Conservation (phyloP, 805 yeast genomes). For the Yarrowia sp. region DNA sequence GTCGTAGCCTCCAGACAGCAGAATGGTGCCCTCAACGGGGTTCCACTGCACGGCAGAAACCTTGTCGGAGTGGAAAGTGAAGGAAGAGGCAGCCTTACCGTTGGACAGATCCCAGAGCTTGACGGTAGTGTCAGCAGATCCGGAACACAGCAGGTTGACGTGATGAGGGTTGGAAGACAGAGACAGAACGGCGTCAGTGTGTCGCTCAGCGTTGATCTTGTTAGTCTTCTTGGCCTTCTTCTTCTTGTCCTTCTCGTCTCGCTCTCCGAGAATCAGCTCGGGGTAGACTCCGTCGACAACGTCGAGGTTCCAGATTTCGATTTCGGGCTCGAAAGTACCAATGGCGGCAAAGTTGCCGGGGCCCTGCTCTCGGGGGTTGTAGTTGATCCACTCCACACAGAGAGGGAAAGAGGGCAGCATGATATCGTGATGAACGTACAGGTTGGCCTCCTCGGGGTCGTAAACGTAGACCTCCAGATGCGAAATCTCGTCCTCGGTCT, state of each 20-base stretch:
- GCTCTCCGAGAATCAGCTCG: constrained; percentile 85
- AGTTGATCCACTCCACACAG: constrained; percentile 93
- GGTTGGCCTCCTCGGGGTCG: constrained; percentile 65
- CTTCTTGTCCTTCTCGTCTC: constrained; percentile 49
- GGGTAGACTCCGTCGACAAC: constrained; percentile 92
- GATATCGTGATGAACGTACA: constrained; percentile 93
- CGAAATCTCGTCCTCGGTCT: constrained; percentile 95
- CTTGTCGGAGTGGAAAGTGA: constrained; percentile 73
- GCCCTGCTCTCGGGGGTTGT: constrained; percentile 47
- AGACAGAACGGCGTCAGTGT: constrained; percentile 90
- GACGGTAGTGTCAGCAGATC: constrained; percentile 92
- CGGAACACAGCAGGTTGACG: constrained; percentile 83
- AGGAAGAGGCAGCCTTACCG: constrained; percentile 74
- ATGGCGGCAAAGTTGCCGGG: constrained; percentile 91
- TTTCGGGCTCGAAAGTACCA: constrained; percentile 96
- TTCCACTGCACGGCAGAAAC: constrained; percentile 92
- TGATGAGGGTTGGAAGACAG: constrained; percentile 77
- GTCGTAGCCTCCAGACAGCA: constrained; percentile 93
- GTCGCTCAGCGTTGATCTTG: constrained; percentile 64
- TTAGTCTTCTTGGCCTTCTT: constrained; percentile 54
- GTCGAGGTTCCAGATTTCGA: constrained; percentile 95
- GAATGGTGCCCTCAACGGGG: constrained; percentile 46
- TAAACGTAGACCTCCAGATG: constrained; percentile 90
- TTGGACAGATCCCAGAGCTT: constrained; percentile 89
- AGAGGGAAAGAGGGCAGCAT: constrained; percentile 97